Evolutionary conservation across 257 asterid genomes (phyloP), one percentile per base, ranked within the genome.

Genomic region (Paulownia fortunei): DNA sequence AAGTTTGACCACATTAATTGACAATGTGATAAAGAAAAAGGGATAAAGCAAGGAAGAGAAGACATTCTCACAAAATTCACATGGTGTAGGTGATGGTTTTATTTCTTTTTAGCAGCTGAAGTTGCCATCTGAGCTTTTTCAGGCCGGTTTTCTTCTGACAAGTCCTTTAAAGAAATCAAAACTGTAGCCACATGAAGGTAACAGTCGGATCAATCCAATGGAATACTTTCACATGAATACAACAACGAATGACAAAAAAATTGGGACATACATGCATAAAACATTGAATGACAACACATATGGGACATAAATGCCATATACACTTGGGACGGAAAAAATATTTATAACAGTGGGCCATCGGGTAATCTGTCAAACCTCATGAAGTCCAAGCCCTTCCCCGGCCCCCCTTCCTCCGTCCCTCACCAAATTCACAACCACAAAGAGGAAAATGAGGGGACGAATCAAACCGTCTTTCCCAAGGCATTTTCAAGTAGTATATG

Each of bases 81-180:
- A 69, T 78, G 72, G 65, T 44, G 85, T 41, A 27, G 79, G 27
- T 63, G 75, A 24, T 52, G 76, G 10, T 21, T 9, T 69, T 75
- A 41, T 54, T 78, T 46, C 49, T 21, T 42, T 72, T 62, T 34
- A 32, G 46, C 46, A 59, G 83, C 69, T 63, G 34, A 76, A 69
- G 77, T 47, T 73, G 79, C 34, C 61, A 60, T 15, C 34, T 16
- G 30, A 78, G 44, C 73, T 61, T 61, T 79, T 59, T 87, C 89
- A 88, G 62, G 47, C 73, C 82, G 89, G 76, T 84, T 89, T 91
- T 75, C 96, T 88, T 80, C 87, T 86, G 71, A 91, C 87, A 46
- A 92, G 91, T 80, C 97, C 97, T 83, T 88, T 88, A 77, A 94
- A 87, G 97, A 94, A 94, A 81, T 91, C 94, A 55, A 94, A 89